Evolutionary conservation across 2,329 filamentous ascomycete genomes (phyloP), one percentile per base, ranked within the genome.

Genomic region (Diaporthe aspalathi): DNA sequence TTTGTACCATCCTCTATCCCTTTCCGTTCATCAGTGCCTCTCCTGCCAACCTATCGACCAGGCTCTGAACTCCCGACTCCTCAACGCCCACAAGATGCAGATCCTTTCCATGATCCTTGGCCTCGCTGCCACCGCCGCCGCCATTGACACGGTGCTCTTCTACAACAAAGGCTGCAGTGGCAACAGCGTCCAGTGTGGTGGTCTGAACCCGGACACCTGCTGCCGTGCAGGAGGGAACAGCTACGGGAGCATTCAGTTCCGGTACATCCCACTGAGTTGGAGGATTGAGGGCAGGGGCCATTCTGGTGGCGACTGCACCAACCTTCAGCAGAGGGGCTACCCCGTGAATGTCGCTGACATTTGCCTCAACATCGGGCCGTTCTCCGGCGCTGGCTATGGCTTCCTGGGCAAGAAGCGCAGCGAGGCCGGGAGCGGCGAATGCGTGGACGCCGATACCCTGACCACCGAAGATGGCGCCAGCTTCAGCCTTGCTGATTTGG

Each of bases 341-440:
- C 56, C 56, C 27, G 29, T 9, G 16, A 62, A n/a, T 5, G 56
- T 62, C 40, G 56, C 43, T 8, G 43, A 40, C 1, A 62, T 62
- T 24, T 62, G 56, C 56, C 7, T 62, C 2, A 62, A 20, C 56
- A 1, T 62, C 1, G 56, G 56, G 9, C 56, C 56, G 3, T 62
- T 62, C 56, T 62, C 56, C 29, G 56, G 56, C 29, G 56, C 56
- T n/a, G 56, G 56, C 7, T 62, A 62, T 29, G 56, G 56, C 24
- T 62, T 62, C 24, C 6, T 8, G 24, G 2, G 3, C 5, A 62
- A n/a, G 38, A 62, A 62, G 56, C 56, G 56, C 4, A 17, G 17
- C 38, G 56, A 62, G 24, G 22, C 56, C 6, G 56, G 1, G 12
- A 14, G 22, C 2, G 17, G 2, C 20, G 56, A 62, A 40, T 62